Evolutionary conservation across 129 eudicot genomes (phyloP), one percentile per base, ranked within the genome.

Genomic region (Cynara cardunculus): DNA sequence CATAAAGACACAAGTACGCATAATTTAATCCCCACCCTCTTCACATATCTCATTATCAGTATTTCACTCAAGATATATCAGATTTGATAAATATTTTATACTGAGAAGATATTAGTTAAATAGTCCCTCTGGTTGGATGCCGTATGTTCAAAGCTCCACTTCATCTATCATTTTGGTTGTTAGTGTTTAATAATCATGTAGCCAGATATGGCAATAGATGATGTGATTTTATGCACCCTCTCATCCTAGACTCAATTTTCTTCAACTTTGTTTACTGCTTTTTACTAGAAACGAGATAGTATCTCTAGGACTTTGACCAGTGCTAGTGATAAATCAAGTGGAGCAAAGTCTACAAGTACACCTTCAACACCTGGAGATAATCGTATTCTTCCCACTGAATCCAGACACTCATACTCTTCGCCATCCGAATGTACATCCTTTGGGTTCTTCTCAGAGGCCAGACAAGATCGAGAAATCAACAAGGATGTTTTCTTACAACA

Each of bases 311-410:
- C 84, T 82, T 84, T 85, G 74, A 83, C 87, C 35, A 90, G 91
- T 90, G 82, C 87, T 66, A 88, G 97, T 78, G 98, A 93, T 72
- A 93, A 85, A 87, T 93, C 98, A 68, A 93, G 97, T 89, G 91
- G 90, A 70, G 80, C 88, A 28, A 87, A 85, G 79, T 86, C 97
- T 34, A 82, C 81, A 35, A 90, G 96, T 83, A 84, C 90, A 46
- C 89, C 98, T 59, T 93, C 98, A 72, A 90, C 98, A 28, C 94
- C 96, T 71, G 96, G 85, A 71, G 89, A 84, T 79, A 86, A 85
- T 59, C 76, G 26, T 28, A 84, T 83, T 85, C 77, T 81, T 74
- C 91, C 76, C 25, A 14, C 56, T 73, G 98, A 93, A 81, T 81
- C 94, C 77, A 89, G 97, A 84, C 79, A 71, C 67, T 90, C 96